Evolutionary conservation across 352 stramenopile genomes (phyloP).

Genomic region (Pythium sp.): DNA sequence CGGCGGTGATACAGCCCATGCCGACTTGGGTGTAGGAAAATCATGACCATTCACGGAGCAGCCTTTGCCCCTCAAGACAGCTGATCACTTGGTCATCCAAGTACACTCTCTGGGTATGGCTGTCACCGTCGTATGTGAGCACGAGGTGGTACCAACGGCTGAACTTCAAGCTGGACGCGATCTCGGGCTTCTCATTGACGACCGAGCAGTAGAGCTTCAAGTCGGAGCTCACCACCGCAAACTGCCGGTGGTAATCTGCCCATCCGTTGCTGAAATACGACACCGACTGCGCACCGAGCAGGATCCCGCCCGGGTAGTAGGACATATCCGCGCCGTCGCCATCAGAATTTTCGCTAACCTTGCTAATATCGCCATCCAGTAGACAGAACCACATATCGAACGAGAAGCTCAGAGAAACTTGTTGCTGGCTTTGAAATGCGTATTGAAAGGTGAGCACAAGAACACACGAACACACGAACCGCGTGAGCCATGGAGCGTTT

Average conservation of each 20-base stretch:
- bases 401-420: background rate
- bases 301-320: conserved; percentile 23
- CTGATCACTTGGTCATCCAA: conserved; percentile 31
- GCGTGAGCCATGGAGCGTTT: background rate
- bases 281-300: conserved; percentile 43
- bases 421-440: background rate
- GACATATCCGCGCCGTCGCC: background rate
- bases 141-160: conserved; percentile 46
- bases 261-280: conserved; percentile 25
- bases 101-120: conserved; percentile 32
- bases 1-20: conserved; percentile 32
- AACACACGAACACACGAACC: background rate
- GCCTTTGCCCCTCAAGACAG: conserved; percentile 10
- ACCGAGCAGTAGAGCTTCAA: conserved; percentile 47
- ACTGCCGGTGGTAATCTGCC: conserved; percentile 44
- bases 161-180: conserved; percentile 22
- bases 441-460: background rate
- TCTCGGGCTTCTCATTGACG: conserved; percentile 24
- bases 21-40: conserved; percentile 40
- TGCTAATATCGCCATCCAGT: background rate
- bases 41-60: conserved; percentile 35
- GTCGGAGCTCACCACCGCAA: conserved; percentile 34
- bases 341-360: background rate
- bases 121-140: conserved; percentile 34
- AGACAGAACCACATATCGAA: background rate